phyloP scores from a whole-genome alignment of 768 basidiomycete genomes.

The Mycena galopus region DNA sequence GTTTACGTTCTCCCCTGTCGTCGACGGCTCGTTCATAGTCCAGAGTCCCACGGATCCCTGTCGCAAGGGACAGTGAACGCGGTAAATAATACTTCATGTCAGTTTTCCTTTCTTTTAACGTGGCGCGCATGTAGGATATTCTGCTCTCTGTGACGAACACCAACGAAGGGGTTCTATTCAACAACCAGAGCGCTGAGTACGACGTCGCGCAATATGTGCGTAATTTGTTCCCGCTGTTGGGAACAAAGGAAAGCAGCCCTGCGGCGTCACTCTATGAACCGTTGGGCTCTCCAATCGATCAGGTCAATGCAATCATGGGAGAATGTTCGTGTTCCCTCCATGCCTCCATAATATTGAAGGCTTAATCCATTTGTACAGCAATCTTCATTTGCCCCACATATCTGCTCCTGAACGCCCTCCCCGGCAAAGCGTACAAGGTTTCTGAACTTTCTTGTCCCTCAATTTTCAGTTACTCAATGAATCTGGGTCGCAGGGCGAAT shows the following conservation, averaged over 20 bases:
- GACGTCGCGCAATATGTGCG: conserved; percentile 38
- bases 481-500: conserved; percentile 32
- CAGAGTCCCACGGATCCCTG: conserved; percentile 47
- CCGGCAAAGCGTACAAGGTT: conserved; percentile 16
- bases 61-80: conserved; percentile 42
- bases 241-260: background rate
- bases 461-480: background rate
- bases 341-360: too few species aligned
- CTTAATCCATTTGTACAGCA: conserved; percentile 25
- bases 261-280: conserved; percentile 33
- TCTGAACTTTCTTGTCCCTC: background rate
- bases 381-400: conserved; percentile 45
- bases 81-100: conserved; percentile 29
- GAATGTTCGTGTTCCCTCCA: conserved; percentile 37
- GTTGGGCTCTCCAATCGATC: conserved; percentile 34
- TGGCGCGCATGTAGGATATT: conserved; percentile 10
- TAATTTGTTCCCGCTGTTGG: conserved; percentile 36
- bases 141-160: conserved; percentile 43
- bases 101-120: background rate
- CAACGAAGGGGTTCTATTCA: conserved; percentile 42
- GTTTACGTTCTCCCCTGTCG: conserved; percentile 43
- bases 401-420: conserved; percentile 25
- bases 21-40: conserved; percentile 48
- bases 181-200: conserved; percentile 23
- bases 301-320: conserved; percentile 37